Evolutionary conservation across 768 basidiomycete species (phyloP).

Genomic region (Suillus decipiens): DNA sequence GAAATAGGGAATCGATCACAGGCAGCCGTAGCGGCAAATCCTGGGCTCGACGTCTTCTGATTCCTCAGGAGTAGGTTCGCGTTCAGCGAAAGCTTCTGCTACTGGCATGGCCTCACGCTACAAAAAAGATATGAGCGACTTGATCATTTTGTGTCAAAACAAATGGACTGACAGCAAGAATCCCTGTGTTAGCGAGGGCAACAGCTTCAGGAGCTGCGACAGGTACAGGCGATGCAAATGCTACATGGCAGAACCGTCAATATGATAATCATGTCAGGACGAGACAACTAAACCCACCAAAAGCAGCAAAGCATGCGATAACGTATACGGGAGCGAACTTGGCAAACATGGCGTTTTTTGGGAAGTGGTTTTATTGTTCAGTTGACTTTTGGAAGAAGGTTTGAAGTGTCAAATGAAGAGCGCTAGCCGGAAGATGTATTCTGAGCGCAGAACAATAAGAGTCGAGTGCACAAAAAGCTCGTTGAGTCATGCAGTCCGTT

Average conservation of each 20-base stretch:
- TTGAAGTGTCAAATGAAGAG: neutral
- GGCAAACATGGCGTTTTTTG: conserved; percentile 24
- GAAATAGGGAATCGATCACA: conserved; percentile 7
- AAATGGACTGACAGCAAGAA: conserved; percentile 23
- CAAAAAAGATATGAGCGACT: neutral
- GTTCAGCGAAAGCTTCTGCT: conserved; percentile 14
- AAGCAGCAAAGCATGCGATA: conserved; percentile 27
- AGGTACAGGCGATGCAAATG: conserved; percentile 30
- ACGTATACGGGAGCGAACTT: conserved; percentile 32
- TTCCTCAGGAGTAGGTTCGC: conserved; percentile 15
- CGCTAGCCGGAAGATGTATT: conserved; percentile 10
- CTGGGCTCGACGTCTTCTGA: conserved; percentile 21
- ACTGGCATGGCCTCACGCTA: conserved; percentile 17
- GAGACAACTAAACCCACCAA: conserved; percentile 21
- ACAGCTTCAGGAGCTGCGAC: conserved; percentile 15
- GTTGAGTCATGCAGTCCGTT: conserved; percentile 16
- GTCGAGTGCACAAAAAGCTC: conserved; percentile 19
- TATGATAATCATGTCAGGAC: neutral
- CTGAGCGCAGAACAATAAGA: conserved; percentile 34
- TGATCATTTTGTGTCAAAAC: neutral
- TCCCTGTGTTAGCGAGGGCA: neutral
- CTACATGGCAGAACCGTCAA: conserved; percentile 15
- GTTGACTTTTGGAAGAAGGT: conserved; percentile 3
- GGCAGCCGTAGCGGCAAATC: conserved; percentile 19
- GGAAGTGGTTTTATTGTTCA: conserved; percentile 31